Evolutionary conservation across 129 eudicot genomes (phyloP).

Genomic region (Glebionis coronaria): DNA sequence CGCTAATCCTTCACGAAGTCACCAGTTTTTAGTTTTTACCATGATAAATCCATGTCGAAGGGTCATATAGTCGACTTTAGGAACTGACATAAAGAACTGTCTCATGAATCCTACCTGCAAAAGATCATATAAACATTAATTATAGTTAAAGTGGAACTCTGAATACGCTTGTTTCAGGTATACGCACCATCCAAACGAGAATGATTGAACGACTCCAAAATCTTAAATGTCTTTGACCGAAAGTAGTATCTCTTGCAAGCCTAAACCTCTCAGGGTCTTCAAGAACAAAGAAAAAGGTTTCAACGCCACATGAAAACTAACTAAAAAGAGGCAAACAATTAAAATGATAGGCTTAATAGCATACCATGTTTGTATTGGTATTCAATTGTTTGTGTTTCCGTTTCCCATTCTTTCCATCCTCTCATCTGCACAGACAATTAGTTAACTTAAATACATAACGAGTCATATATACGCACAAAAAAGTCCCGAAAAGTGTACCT

Average conservation of each 20-base stretch:
- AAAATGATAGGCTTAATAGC: not conserved
- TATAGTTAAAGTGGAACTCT: conserved; percentile 5
- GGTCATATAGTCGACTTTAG: conserved; percentile 74
- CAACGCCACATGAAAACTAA: not conserved
- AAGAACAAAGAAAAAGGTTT: conserved; percentile 1
- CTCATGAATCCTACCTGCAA: conserved; percentile 65
- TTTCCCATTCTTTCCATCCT: conserved; percentile 70
- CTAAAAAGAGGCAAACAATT: not conserved
- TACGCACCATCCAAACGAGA: conserved; percentile 56
- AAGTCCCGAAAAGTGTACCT: conserved; percentile 32
- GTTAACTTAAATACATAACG: not conserved
- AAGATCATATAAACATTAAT: conserved; percentile 10
- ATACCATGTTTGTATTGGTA: conserved; percentile 57
- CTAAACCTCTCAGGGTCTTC: conserved; percentile 71
- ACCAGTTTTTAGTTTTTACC: conserved; percentile 25
- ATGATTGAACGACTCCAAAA: conserved; percentile 53
- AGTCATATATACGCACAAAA: not conserved
- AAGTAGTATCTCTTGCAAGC: conserved; percentile 66
- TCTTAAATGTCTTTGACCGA: conserved; percentile 70
- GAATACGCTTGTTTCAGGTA: conserved; percentile 1
- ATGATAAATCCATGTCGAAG: conserved; percentile 66
- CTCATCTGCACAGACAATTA: conserved; percentile 43
- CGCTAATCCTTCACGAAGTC: not conserved
- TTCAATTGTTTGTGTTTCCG: conserved; percentile 60
- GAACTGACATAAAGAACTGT: conserved; percentile 61